A percentile compares a stretch with the other conserved stretches of the same genome.
Evolutionary conservation across 805 yeast genomes (phyloP).

Genomic region (Starmerella apis): DNA sequence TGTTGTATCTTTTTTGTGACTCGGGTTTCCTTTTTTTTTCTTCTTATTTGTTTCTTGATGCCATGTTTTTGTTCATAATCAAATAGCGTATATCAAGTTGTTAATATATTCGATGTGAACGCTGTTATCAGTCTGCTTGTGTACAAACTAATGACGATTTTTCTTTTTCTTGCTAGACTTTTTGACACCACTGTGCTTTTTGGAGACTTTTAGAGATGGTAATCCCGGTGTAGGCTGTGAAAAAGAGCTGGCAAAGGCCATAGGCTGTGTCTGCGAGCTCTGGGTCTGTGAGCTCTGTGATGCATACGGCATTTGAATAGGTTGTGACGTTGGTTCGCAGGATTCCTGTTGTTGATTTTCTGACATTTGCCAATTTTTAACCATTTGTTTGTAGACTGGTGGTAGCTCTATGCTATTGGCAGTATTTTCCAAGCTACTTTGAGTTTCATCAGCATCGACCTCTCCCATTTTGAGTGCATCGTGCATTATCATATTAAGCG

Average conservation of each 20-base stretch:
- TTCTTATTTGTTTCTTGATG: too few species aligned
- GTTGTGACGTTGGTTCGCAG: not conserved
- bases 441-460: not conserved
- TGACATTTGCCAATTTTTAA: not conserved
- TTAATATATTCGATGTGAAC: too few species aligned
- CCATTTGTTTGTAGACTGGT: not conserved
- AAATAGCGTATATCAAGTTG: too few species aligned
- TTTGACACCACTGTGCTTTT: constrained; percentile 3
- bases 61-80: too few species aligned
- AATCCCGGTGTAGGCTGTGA: constrained; percentile 15
- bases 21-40: too few species aligned
- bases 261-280: not conserved
- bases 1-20: too few species aligned
- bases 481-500: not conserved
- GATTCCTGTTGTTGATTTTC: not conserved
- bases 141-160: not conserved
- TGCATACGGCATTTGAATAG: not conserved
- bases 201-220: constrained; percentile 10
- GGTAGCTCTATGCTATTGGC: not conserved
- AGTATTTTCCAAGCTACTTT: not conserved
- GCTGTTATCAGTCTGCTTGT: too few species aligned
- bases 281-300: not conserved
- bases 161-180: constrained; percentile 6
- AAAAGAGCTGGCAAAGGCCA: constrained; percentile 6
- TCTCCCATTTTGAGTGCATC: not conserved